phyloP scores from a whole-genome alignment of 2,329 filamentous ascomycete species.

The Onygenales sp. region DNA sequence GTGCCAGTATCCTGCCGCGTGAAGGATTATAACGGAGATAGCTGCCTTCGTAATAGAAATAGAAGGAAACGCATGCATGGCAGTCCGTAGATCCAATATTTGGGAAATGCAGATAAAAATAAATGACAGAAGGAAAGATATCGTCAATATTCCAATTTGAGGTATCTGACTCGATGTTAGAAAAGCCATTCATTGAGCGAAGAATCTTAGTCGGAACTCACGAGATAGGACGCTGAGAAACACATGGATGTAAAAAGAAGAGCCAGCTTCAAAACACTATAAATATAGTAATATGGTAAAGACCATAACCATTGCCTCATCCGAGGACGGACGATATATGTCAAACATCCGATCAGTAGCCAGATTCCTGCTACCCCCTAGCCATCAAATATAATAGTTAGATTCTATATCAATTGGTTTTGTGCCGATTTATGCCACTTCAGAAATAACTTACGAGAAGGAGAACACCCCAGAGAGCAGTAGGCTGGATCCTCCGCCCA shows the following conservation, averaged over 20 bases:
- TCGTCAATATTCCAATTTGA: slow-evolving; percentile 29
- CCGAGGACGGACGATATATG: slow-evolving; percentile 3
- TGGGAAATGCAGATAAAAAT: slow-evolving; percentile 25
- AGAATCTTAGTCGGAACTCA: slow-evolving; percentile 18
- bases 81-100: slow-evolving; percentile 23
- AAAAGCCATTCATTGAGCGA: not conserved
- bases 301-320: slow-evolving; percentile 2
- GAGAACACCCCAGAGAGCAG: slow-evolving; percentile 9
- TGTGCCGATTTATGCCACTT: not conserved
- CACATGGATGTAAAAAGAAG: slow-evolving; percentile 24
- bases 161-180: slow-evolving; percentile 26
- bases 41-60: slow-evolving; percentile 19
- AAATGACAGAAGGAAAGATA: slow-evolving; percentile 28
- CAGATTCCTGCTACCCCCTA: slow-evolving; percentile 7
- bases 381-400: not conserved
- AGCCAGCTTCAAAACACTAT: slow-evolving; percentile 28
- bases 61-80: slow-evolving; percentile 23
- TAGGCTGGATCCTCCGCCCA: slow-evolving; percentile 3
- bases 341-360: slow-evolving; percentile 1
- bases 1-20: slow-evolving; percentile 20
- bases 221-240: slow-evolving; percentile 30
- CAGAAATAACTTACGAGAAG: slow-evolving; percentile 8
- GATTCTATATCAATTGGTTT: not conserved
- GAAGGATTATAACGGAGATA: slow-evolving; percentile 23
- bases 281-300: slow-evolving; percentile 1